Conservation (phyloP, 495 filamentous ascomycete species). For the Aspergillus bridgeri region DNA sequence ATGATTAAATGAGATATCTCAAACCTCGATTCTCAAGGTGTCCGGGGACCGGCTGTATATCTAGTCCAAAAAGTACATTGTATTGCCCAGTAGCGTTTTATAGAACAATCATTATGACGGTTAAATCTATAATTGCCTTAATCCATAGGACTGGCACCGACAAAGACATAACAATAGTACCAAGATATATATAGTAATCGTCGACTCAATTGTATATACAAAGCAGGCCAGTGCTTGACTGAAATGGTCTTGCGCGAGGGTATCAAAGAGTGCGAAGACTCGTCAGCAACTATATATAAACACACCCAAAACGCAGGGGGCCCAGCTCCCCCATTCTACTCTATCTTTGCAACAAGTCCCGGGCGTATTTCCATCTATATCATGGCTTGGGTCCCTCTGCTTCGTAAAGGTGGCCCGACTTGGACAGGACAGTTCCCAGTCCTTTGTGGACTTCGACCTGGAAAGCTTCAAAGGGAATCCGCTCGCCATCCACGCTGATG, state of each 20-base stretch:
- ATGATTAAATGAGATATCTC: slow-evolving; percentile 39
- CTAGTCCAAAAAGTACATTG: not conserved
- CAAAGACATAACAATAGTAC: not conserved
- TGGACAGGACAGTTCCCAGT: slow-evolving; percentile 78
- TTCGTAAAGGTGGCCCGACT: slow-evolving; percentile 68
- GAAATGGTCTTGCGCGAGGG: slow-evolving; percentile 31
- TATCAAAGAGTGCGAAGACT: slow-evolving; percentile 30
- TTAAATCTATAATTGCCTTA: not conserved
- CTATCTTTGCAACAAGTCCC: not conserved
- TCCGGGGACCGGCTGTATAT: not conserved
- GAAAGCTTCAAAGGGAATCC: slow-evolving; percentile 78
- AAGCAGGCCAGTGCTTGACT: slow-evolving; percentile 17
- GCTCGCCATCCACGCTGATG: slow-evolving; percentile 93
- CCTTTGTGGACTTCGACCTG: slow-evolving; percentile 87
- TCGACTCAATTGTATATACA: slow-evolving; percentile 13
- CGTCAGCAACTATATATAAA: slow-evolving; percentile 6
- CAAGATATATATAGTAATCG: not conserved
- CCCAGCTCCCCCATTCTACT: not conserved
- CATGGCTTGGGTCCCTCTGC: slow-evolving; percentile 51
- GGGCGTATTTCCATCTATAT: not conserved
- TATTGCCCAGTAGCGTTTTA: not conserved
- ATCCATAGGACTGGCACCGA: not conserved
- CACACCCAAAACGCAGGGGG: slow-evolving; percentile 5
- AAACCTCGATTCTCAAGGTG: not conserved
- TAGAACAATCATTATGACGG: not conserved